phyloP scores from a whole-genome alignment of 495 filamentous ascomycete species.

The Usnea hakonensis region DNA sequence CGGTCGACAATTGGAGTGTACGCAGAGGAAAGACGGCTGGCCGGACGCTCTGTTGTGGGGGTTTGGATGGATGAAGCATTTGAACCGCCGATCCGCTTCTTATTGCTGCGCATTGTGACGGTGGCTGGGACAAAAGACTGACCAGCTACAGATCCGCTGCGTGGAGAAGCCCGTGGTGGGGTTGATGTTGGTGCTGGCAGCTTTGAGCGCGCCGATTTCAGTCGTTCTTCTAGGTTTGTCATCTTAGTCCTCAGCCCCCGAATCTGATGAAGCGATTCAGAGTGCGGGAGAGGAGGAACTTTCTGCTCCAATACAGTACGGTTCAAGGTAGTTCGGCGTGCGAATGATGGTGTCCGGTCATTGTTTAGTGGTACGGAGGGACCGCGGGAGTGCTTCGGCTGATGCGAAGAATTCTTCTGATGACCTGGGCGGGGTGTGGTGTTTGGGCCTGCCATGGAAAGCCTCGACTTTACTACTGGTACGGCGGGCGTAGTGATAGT shows the following conservation, averaged over 20 bases:
- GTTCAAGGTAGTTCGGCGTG: conserved; percentile 34
- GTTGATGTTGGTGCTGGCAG: conserved; percentile 72
- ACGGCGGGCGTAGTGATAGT: conserved; percentile 32
- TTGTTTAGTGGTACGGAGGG: conserved; percentile 45
- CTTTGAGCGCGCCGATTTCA: conserved; percentile 89
- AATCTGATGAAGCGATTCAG: conserved; percentile 85
- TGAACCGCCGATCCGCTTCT: conserved; percentile 57
- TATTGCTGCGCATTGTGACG: conserved; percentile 68
- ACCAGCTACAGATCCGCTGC: conserved; percentile 46
- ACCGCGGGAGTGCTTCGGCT: conserved; percentile 42
- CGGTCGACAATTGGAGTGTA: conserved; percentile 33
- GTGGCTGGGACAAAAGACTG: conserved; percentile 58
- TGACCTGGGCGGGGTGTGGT: conserved; percentile 43
- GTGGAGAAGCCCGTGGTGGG: conserved; percentile 74
- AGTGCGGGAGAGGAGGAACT: conserved; percentile 53
- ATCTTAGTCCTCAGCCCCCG: conserved; percentile 90
- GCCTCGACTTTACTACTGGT: conserved; percentile 32
- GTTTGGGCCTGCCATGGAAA: conserved; percentile 36
- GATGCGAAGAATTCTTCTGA: conserved; percentile 23
- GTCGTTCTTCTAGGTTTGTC: conserved; percentile 86
- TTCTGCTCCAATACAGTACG: conserved; percentile 28
- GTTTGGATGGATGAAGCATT: conserved; percentile 46
- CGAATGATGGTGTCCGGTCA: conserved; percentile 35
- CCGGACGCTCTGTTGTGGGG: conserved; percentile 33
- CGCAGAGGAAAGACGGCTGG: conserved; percentile 28